Evolutionary conservation across 2,329 filamentous ascomycete genomes (phyloP).

Genomic region (Colletotrichum siamense): DNA sequence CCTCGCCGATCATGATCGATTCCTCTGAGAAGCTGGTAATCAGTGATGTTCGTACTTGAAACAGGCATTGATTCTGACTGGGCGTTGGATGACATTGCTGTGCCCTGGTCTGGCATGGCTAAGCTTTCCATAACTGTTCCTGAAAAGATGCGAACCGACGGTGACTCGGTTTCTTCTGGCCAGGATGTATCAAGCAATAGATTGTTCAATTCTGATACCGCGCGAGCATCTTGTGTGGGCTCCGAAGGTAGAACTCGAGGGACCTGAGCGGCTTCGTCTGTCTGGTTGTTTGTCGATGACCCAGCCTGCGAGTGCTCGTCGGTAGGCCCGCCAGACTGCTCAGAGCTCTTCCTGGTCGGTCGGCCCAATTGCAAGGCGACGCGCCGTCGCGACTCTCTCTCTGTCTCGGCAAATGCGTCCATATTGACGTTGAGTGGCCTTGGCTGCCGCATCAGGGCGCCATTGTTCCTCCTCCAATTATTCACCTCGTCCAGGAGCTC

Average conservation of each 20-base stretch:
- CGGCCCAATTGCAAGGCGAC: not conserved
- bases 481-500: conserved; percentile 34
- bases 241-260: not conserved
- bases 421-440: not conserved
- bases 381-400: not conserved
- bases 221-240: not conserved
- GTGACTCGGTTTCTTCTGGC: not conserved
- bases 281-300: not conserved
- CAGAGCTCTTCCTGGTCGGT: not conserved
- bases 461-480: conserved; percentile 21
- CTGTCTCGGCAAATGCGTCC: not conserved
- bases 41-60: not conserved
- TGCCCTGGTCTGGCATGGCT: not conserved
- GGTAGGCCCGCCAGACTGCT: not conserved
- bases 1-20: not conserved
- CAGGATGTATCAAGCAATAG: not conserved
- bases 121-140: not conserved
- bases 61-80: not conserved
- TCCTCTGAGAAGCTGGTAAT: not conserved
- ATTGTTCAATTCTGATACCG: not conserved
- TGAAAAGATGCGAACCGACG: not conserved
- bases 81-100: not conserved
- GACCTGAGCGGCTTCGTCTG: not conserved
- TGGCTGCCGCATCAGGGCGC: not conserved
- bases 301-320: not conserved